phyloP scores from a whole-genome alignment of 805 yeast species.

The Sungouiozyma intestinalis region DNA sequence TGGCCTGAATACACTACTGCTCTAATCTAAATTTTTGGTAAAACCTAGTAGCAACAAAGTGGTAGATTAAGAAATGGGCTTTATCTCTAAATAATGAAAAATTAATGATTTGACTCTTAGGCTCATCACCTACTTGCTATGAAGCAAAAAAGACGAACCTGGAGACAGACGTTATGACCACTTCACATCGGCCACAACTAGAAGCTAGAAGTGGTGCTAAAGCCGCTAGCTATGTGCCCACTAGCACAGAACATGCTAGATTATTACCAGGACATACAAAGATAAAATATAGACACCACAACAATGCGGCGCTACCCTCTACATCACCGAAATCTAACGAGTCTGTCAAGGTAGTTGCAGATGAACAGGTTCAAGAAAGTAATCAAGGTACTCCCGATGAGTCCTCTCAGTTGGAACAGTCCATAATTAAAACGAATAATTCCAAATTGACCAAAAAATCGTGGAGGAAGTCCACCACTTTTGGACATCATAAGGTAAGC shows the following conservation, averaged over 20 bases:
- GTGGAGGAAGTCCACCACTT: conserved; percentile 20
- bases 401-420: conserved; percentile 8
- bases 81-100: not conserved
- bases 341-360: conserved; percentile 29
- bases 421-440: conserved; percentile 12
- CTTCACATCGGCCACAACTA: conserved; percentile 61
- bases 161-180: conserved; percentile 36
- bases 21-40: too few relatives aligned
- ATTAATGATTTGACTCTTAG: not conserved
- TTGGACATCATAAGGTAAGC: conserved; percentile 12
- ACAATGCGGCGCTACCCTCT: not conserved
- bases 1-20: too few relatives aligned
- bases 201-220: conserved; percentile 50
- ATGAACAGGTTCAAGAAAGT: conserved; percentile 24
- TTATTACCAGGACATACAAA: conserved; percentile 44
- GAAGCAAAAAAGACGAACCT: not conserved
- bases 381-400: conserved; percentile 13
- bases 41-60: too few relatives aligned
- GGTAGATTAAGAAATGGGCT: too few relatives aligned
- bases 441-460: conserved; percentile 3
- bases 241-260: conserved; percentile 43
- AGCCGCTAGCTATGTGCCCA: conserved; percentile 29
- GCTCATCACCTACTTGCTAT: not conserved
- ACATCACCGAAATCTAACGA: conserved; percentile 29
- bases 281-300: conserved; percentile 31